Conservation (phyloP, 2,329 filamentous ascomycete species). For the Alternaria panax region DNA sequence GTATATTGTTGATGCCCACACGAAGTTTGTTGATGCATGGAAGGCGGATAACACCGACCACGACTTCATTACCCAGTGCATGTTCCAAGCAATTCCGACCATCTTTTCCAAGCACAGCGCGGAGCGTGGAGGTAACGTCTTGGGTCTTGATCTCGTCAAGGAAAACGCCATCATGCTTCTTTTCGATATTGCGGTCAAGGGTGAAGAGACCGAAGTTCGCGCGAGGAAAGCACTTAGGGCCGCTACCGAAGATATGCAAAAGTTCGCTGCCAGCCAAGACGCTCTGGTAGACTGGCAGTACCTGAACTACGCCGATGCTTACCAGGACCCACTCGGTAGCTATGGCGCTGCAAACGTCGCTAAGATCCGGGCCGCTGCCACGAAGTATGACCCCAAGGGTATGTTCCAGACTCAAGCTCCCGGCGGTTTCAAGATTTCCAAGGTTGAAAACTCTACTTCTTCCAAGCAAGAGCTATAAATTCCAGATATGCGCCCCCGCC, state of each 20-base stretch:
- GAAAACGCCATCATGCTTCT: constrained; percentile 33
- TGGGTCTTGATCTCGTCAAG: constrained; percentile 29
- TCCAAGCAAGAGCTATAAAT: constrained; percentile 2
- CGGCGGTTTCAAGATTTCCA: constrained; percentile 54
- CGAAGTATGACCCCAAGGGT: constrained; percentile 50
- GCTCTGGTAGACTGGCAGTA: constrained; percentile 32
- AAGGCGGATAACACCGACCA: constrained; percentile 16
- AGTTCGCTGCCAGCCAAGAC: constrained; percentile 17
- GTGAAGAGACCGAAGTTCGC: constrained; percentile 19
- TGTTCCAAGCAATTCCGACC: constrained; percentile 33
- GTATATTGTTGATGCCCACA: constrained; percentile 30
- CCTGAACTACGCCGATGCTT: constrained; percentile 48
- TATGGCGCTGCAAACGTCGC: constrained; percentile 52
- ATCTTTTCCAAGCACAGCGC: constrained; percentile 26
- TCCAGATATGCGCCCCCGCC: neutral
- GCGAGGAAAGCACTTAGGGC: constrained; percentile 19
- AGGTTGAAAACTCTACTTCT: constrained; percentile 6
- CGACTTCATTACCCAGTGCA: constrained; percentile 36
- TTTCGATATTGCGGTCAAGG: constrained; percentile 27
- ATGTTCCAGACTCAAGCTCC: constrained; percentile 53
- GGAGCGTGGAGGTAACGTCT: constrained; percentile 35
- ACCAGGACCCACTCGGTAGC: constrained; percentile 48
- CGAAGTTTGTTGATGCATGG: constrained; percentile 29
- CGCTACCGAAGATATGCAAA: constrained; percentile 21
- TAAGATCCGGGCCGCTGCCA: constrained; percentile 43